Conservation (phyloP, 495 filamentous ascomycete species). For the Xylaria longipes region DNA sequence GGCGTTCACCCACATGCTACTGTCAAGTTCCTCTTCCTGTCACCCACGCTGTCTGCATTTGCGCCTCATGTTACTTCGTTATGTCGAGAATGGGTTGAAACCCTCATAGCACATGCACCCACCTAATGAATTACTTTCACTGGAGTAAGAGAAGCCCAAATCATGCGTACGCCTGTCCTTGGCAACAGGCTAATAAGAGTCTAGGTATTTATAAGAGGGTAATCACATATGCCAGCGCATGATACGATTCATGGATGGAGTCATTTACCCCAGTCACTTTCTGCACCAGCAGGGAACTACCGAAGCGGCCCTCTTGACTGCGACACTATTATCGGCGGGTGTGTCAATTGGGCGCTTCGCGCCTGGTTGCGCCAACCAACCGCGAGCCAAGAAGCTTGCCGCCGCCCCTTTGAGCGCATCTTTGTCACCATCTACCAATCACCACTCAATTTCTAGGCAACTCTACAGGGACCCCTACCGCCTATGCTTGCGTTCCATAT, state of each 20-base stretch:
- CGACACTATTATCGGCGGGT: not conserved
- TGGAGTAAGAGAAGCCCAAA: not conserved
- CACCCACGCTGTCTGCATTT: not conserved
- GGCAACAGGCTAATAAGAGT: not conserved
- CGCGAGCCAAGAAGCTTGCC: slow-evolving; percentile 17
- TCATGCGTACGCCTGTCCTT: not conserved
- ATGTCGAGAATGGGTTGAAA: not conserved
- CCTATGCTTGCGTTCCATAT: not conserved
- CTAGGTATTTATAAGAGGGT: not conserved
- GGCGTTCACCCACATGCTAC: not conserved
- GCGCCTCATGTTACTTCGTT: not conserved
- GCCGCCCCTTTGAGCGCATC: not conserved
- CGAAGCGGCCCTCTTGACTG: not conserved
- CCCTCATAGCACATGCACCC: not conserved
- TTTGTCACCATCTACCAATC: slow-evolving; percentile 4
- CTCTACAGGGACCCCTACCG: not conserved
- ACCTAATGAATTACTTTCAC: not conserved
- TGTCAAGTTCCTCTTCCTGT: not conserved
- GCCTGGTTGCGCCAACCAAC: slow-evolving; percentile 8
- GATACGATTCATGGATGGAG: not conserved
- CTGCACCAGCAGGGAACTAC: not conserved
- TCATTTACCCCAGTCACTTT: not conserved
- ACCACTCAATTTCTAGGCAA: not conserved
- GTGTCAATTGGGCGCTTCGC: not conserved
- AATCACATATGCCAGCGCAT: not conserved